phyloP scores from a whole-genome alignment of 495 filamentous ascomycete species.

The Talaromyces borbonicus region DNA sequence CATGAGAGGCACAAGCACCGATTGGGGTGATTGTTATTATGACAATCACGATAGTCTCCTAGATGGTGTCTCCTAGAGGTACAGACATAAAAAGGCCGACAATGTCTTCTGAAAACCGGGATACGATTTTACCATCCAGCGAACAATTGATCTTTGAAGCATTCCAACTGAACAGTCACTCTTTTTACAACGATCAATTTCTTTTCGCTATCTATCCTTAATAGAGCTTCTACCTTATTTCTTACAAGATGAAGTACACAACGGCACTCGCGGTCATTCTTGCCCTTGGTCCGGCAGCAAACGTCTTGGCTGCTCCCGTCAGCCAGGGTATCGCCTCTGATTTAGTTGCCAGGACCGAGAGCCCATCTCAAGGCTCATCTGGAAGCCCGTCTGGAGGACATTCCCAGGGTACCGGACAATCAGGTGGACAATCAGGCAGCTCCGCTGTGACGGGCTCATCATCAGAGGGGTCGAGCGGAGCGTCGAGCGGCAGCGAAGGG shows the following conservation, averaged over 20 bases:
- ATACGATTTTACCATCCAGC: conserved; percentile 18
- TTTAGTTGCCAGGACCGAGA: neutral
- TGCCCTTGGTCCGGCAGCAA: conserved; percentile 20
- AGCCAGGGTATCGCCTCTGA: conserved; percentile 2
- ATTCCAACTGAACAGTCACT: conserved; percentile 10
- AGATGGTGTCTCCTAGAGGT: neutral
- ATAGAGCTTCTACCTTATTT: neutral
- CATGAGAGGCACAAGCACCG: neutral
- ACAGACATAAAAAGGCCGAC: conserved; percentile 7
- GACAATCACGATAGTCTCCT: neutral
- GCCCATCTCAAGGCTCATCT: neutral
- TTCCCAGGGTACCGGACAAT: too few species aligned
- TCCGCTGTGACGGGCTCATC: neutral
- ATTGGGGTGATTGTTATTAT: neutral
- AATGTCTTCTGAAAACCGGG: conserved; percentile 16
- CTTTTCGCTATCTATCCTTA: neutral
- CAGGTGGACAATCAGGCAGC: neutral
- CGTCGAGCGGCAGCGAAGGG: conserved; percentile 1
- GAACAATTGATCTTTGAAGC: conserved; percentile 9
- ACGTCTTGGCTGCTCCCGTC: conserved; percentile 23
- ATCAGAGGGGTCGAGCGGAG: neutral
- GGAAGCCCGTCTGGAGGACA: too few species aligned
- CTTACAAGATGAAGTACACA: conserved; percentile 22
- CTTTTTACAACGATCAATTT: conserved; percentile 13
- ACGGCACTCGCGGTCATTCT: conserved; percentile 29